Evolutionary conservation across 2,329 filamentous ascomycete genomes (phyloP).

Genomic region (Aspergillus sp.): DNA sequence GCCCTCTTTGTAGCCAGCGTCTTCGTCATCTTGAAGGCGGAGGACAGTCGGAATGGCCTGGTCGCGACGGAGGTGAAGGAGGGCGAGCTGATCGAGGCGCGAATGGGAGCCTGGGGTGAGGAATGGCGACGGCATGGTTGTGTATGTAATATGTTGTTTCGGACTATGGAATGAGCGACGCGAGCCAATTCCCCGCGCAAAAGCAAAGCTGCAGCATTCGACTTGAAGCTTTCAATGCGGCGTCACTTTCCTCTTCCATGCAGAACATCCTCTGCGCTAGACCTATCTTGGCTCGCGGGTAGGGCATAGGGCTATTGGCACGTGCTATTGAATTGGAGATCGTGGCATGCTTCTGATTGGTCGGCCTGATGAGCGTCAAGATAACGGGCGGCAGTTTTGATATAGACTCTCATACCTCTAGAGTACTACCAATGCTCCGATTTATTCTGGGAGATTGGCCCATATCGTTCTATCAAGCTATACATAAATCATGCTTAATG

Average conservation of each 20-base stretch:
- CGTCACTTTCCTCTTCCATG: constrained; percentile 3
- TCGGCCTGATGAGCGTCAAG: not conserved
- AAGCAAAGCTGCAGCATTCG: constrained; percentile 1
- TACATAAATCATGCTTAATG: too few relatives aligned
- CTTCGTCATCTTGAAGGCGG: constrained; percentile 60
- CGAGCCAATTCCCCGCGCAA: not conserved
- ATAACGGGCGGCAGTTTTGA: not conserved
- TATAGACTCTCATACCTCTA: too few relatives aligned
- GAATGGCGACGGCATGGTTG: constrained; percentile 68
- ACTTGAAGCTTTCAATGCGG: constrained; percentile 13
- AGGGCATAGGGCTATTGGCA: constrained; percentile 30
- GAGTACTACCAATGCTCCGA: too few relatives aligned
- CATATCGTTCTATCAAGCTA: too few relatives aligned
- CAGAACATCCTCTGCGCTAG: constrained; percentile 11
- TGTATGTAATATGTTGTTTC: not conserved
- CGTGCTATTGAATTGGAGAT: not conserved
- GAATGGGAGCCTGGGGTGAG: constrained; percentile 68
- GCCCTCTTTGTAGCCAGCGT: constrained; percentile 73
- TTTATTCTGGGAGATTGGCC: too few relatives aligned
- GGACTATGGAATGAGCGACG: not conserved
- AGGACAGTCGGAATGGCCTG: constrained; percentile 76
- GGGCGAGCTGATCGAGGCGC: constrained; percentile 67
- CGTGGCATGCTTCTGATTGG: not conserved
- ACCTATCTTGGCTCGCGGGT: not conserved
- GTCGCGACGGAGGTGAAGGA: constrained; percentile 87